phyloP scores from a whole-genome alignment of 345 rosid genomes.

The Rhizophora apiculata region DNA sequence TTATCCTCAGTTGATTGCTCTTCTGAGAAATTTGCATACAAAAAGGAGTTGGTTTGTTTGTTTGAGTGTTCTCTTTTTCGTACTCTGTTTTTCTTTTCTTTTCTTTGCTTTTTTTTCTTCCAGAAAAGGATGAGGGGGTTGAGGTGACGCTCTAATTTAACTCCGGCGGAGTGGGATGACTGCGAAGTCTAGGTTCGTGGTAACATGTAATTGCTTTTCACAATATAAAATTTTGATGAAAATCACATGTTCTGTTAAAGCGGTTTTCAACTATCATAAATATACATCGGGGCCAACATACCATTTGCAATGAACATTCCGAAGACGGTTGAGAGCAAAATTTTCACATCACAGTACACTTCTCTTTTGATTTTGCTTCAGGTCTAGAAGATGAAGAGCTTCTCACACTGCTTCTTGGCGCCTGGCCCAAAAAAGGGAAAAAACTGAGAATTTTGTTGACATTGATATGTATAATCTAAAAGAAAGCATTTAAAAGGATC shows the following conservation, averaged over 20 bases:
- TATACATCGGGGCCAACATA: constrained; percentile 17
- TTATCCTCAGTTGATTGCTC: too few species aligned
- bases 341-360: constrained; percentile 67
- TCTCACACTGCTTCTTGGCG: constrained; percentile 50
- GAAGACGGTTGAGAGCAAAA: constrained; percentile 6
- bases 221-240: constrained; percentile 18
- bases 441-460: neutral
- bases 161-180: too few species aligned
- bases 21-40: too few species aligned
- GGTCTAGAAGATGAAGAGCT: constrained; percentile 44
- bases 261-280: constrained; percentile 7
- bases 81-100: too few species aligned
- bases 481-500: neutral
- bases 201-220: constrained; percentile 15
- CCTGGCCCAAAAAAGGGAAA: constrained; percentile 30
- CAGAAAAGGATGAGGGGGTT: too few species aligned
- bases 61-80: too few species aligned
- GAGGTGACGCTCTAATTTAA: too few species aligned
- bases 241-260: constrained; percentile 4
- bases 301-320: constrained; percentile 34
- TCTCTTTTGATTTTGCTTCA: constrained; percentile 67
- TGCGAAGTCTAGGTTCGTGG: constrained; percentile 5
- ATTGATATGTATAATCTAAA: neutral
- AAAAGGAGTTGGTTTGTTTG: too few species aligned
- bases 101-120: too few species aligned